Evolutionary conservation across 495 filamentous ascomycete genomes (phyloP), one percentile per base, ranked within the genome.

Genomic region (Amniculicola lignicola): DNA sequence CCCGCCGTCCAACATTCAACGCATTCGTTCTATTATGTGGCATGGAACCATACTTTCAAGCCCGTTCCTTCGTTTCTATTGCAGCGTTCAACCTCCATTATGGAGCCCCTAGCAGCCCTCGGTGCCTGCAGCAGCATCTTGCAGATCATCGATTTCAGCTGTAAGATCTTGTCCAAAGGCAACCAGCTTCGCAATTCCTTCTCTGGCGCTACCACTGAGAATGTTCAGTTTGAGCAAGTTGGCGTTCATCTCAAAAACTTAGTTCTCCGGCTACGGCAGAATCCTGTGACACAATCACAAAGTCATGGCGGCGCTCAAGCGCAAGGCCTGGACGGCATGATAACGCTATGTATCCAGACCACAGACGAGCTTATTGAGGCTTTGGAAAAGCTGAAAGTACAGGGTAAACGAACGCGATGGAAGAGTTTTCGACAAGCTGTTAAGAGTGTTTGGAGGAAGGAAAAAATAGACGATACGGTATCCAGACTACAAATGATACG

Each of bases 371-470:
- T 49, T 15, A 10, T 49, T 12, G 45, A 49, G 33, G 45, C 36
- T 9, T 27, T 49, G 18, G 45, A 49, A 9, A 49, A 4, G 16
- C 21, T 49, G 25, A 49, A 21, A 49, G 29, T 49, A 19, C 29
- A 37, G 18, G 29, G 27, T 7, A 12, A 25, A 9, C 33, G 36
- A 15, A 49, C 45, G 6, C 33, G 45, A 49, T 49, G 29, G 45
- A 49, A 49, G 45, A 49, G 45, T 16, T 49, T 49, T 24, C 18
- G 45, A 2, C 15, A n/a, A 37, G 45, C 45, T 2, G 28, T 49
- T 29, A 49, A 49, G 31, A 49, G 45, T 25, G 45, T 49, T 36
- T 49, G 29, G 45, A 36, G 18, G 15, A 49, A 49, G n/a, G 29
- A 49, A 29, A 49, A 49, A 16, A 29, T 49, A 4, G 45, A 37